Conservation (phyloP, 2,329 filamentous ascomycete genomes). For the Penicillium sp. region DNA sequence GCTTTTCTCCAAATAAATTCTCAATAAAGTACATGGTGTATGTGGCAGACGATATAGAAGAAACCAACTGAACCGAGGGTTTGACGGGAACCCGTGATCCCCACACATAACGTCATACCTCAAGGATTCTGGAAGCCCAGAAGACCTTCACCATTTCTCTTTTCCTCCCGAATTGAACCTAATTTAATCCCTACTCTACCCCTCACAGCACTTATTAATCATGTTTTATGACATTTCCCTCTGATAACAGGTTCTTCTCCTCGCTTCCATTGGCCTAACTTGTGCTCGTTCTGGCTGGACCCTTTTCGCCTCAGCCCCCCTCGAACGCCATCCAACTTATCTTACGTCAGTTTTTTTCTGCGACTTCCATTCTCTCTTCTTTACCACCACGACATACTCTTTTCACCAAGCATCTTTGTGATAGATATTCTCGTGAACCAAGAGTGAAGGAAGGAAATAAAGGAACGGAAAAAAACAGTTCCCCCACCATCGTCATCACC, state of each 20-base stretch:
- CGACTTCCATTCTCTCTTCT: background rate
- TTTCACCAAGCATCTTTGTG: background rate
- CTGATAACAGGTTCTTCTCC: constrained; percentile 14
- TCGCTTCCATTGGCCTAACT: constrained; percentile 15
- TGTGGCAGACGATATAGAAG: background rate
- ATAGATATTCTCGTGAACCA: background rate
- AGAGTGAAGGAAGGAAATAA: background rate
- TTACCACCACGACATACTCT: background rate
- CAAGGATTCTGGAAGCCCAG: background rate
- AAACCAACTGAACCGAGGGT: background rate
- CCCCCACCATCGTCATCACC: background rate
- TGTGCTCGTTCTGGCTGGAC: constrained; percentile 18
- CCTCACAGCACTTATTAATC: constrained; percentile 22
- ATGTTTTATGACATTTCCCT: constrained; percentile 15
- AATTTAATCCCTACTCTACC: constrained; percentile 3
- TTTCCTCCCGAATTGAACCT: background rate
- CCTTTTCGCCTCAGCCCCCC: constrained; percentile 20
- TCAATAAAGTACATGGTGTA: background rate
- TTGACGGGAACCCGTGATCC: background rate
- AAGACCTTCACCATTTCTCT: background rate
- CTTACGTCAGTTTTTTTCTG: constrained; percentile 18
- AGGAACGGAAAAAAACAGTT: background rate
- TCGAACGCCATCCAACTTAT: constrained; percentile 10
- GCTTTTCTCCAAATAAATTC: background rate
- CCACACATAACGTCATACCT: constrained; percentile 1